Base-by-base conservation (phyloP, 2,329 filamentous ascomycete genomes). In the Juglanconis juglandina region DNA sequence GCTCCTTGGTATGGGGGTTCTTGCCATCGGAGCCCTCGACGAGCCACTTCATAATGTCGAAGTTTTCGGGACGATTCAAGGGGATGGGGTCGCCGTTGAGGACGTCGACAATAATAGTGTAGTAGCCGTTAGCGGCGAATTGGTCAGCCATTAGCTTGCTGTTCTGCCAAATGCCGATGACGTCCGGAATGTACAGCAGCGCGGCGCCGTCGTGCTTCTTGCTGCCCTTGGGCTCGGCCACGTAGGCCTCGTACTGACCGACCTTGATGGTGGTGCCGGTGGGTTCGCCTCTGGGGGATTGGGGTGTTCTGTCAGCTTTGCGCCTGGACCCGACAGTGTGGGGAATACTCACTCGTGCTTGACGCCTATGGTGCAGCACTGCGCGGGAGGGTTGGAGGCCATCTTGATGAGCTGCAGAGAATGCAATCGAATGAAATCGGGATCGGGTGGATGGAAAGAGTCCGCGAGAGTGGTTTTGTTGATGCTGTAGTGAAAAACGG, bases 121-220 rank as follows among this genome's bases (percentile, higher is more conserved):
- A 78, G 76, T 91, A 92, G 66, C 88, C 90, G 71, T 89, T 88
- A 65, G 84, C 83, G 60, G 90, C 90, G 71, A 83, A 89, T 68
- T 90, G 84, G 77, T 93, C 90, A 62, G 89, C 89, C 67, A 92
- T 83, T 64, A 89, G 77, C 73, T 87, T 74, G 69, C 78, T 75
- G 73, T 89, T 87, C 62, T 82, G 77, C 79, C 79, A 83, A 70
- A 83, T 77, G 63, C 81, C 77, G 57, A 81, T 72, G 60, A 83
- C 73, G 62, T 84, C 82, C 13, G 78, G 76, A 44, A 82, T 60
- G 67, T 75, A 74, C 14, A 84, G 70, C 63, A 84, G 72, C 39
- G 74, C 81, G 33, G 73, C 68, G 56, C 72, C 75, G 62, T 75
- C 71, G 68, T 78, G 71, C 44, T 69, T 71, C 58, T 73, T 74